Evolutionary conservation across 352 stramenopile genomes (phyloP).

Genomic region (Phytophthora tubulina): DNA sequence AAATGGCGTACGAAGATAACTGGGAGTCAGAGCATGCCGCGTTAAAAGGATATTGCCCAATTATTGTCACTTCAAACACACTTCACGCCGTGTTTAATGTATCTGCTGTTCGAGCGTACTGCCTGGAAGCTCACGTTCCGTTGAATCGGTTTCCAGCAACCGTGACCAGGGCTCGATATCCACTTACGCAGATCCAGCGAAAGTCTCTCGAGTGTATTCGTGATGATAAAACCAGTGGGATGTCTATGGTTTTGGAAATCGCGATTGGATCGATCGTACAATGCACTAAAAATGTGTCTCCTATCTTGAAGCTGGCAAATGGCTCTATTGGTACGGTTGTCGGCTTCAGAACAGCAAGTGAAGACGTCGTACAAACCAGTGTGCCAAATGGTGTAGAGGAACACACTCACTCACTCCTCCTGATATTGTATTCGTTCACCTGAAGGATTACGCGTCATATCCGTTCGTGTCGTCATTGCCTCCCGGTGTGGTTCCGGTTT

Average conservation of each 20-base stretch:
- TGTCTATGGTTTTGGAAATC: background rate
- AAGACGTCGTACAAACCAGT: background rate
- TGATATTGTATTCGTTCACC: constrained; percentile 1
- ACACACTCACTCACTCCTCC: constrained; percentile 4
- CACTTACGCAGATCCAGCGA: background rate
- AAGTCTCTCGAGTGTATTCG: background rate
- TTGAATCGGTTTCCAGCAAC: constrained; percentile 15
- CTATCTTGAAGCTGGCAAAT: constrained; percentile 6
- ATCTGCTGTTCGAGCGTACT: background rate
- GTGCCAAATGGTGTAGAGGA: background rate
- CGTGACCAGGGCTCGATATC: constrained; percentile 1
- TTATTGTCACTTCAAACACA: constrained; percentile 16
- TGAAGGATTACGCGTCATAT: background rate
- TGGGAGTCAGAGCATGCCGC: background rate
- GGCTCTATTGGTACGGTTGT: constrained; percentile 8
- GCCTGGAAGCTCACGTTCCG: background rate
- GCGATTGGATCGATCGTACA: background rate
- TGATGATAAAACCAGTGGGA: background rate
- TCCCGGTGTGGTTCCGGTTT: background rate
- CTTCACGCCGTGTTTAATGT: constrained; percentile 11
- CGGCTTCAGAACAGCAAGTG: background rate
- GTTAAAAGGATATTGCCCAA: constrained; percentile 8
- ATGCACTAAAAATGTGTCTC: constrained; percentile 22
- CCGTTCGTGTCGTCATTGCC: background rate
- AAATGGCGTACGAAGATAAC: background rate